Evolutionary conservation across 2,329 filamentous ascomycete genomes (phyloP).

Genomic region (Colletotrichum filicis): DNA sequence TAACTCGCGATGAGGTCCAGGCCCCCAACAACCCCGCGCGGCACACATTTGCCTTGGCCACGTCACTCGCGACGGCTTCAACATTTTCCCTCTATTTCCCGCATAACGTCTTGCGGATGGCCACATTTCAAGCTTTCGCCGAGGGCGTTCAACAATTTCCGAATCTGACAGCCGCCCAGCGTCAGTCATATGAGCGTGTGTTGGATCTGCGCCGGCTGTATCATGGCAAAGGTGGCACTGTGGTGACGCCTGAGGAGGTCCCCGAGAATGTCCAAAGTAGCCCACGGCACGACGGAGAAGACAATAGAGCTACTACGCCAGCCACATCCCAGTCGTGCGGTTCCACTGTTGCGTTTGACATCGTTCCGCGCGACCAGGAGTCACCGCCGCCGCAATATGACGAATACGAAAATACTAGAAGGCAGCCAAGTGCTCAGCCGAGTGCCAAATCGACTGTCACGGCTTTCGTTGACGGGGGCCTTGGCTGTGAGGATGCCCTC

Average conservation of each 20-base stretch:
- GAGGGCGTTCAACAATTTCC: conserved; percentile 7
- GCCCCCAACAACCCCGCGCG: not conserved
- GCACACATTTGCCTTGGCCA: not conserved
- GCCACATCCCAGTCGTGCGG: not conserved
- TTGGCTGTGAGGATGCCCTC: not conserved
- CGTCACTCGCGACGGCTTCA: not conserved
- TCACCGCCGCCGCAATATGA: conserved; percentile 9
- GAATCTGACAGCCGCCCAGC: conserved; percentile 1
- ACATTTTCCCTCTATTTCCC: conserved; percentile 6
- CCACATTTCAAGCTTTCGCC: not conserved
- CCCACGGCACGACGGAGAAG: not conserved
- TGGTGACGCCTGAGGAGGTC: not conserved
- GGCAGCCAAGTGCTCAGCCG: not conserved
- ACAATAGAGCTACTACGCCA: not conserved
- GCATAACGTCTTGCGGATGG: not conserved
- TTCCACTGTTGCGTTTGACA: conserved; percentile 4
- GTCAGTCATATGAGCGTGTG: not conserved
- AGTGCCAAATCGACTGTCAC: not conserved
- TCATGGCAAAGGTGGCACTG: conserved; percentile 7
- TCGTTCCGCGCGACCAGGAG: not conserved
- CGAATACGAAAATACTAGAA: not conserved
- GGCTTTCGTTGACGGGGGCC: not conserved
- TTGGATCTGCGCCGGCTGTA: conserved; percentile 17
- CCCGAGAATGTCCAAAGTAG: no score
- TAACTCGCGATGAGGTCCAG: not conserved